Conservation (phyloP, 163 green algal species). For the Smithsoniella earleae region DNA sequence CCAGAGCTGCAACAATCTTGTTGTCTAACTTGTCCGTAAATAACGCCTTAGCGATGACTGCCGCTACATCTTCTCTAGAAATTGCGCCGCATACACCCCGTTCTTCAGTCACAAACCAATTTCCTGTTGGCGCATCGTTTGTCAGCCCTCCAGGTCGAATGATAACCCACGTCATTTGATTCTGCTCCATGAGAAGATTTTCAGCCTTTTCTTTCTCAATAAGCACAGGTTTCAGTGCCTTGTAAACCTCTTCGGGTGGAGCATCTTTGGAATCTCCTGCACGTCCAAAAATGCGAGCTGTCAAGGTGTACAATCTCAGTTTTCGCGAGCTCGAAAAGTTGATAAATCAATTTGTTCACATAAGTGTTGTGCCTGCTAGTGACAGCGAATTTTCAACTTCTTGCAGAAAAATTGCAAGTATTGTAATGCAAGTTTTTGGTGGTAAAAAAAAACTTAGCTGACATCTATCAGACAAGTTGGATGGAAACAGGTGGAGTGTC, state of each 20-base stretch:
- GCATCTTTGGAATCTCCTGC: slow-evolving; percentile 76
- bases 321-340: too few relatives aligned
- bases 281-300: too few relatives aligned
- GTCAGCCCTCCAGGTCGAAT: slow-evolving; percentile 87
- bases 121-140: slow-evolving; percentile 68
- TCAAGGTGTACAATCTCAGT: too few relatives aligned
- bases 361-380: too few relatives aligned
- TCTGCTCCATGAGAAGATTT: slow-evolving; percentile 64
- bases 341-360: too few relatives aligned
- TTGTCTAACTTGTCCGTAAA: slow-evolving; percentile 49
- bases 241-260: slow-evolving; percentile 67
- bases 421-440: too few relatives aligned
- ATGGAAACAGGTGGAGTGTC: too few relatives aligned
- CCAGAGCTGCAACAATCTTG: slow-evolving; percentile 45
- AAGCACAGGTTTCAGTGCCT: slow-evolving; percentile 68
- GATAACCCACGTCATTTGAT: slow-evolving; percentile 78
- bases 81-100: slow-evolving; percentile 73
- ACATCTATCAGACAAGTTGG: too few relatives aligned
- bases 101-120: slow-evolving; percentile 74
- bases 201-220: slow-evolving; percentile 91
- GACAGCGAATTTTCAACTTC: too few relatives aligned
- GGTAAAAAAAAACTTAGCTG: too few relatives aligned
- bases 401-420: too few relatives aligned
- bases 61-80: slow-evolving; percentile 76
- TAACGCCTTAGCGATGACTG: slow-evolving; percentile 57